Percentiles rank a stretch among this genome's conserved stretches.
Conservation (phyloP, 768 basidiomycete species). For the Pilatotrama ljubarskyi region DNA sequence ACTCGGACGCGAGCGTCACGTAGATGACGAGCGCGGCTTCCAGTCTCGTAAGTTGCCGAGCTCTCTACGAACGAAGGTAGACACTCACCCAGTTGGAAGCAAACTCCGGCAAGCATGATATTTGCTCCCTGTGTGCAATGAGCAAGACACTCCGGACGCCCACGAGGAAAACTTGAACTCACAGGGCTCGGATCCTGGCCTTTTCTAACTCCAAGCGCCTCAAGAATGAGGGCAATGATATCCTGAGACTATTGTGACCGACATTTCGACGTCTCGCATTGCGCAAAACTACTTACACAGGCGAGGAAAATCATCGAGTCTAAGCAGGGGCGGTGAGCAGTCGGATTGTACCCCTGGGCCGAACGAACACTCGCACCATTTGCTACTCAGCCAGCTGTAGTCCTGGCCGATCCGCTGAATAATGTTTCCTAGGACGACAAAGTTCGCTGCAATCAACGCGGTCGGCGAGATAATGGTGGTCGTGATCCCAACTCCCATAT, state of each 20-base stretch:
- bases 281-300: constrained; percentile 24
- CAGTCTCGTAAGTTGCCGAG: background rate
- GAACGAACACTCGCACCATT: constrained; percentile 27
- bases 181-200: constrained; percentile 20
- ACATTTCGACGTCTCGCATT: too few species aligned
- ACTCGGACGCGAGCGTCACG: constrained; percentile 44
- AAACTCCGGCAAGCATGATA: constrained; percentile 33
- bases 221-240: constrained; percentile 38
- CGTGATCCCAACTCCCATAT: background rate
- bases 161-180: background rate
- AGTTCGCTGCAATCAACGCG: constrained; percentile 55
- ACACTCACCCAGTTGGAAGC: constrained; percentile 29
- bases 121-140: constrained; percentile 23
- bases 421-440: constrained; percentile 51
- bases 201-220: constrained; percentile 36
- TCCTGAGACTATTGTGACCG: constrained; percentile 31
- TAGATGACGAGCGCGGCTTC: constrained; percentile 29
- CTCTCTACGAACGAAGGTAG: background rate
- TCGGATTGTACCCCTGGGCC: background rate
- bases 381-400: constrained; percentile 48
- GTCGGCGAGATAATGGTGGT: constrained; percentile 39
- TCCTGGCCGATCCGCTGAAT: constrained; percentile 43
- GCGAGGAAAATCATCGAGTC: constrained; percentile 30
- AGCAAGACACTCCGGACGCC: too few species aligned
- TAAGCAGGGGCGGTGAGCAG: constrained; percentile 2